A percentile compares a stretch with the other conserved stretches of the same genome.
Conservation (phyloP, 345 rosid species). For the Euphorbia peplus region DNA sequence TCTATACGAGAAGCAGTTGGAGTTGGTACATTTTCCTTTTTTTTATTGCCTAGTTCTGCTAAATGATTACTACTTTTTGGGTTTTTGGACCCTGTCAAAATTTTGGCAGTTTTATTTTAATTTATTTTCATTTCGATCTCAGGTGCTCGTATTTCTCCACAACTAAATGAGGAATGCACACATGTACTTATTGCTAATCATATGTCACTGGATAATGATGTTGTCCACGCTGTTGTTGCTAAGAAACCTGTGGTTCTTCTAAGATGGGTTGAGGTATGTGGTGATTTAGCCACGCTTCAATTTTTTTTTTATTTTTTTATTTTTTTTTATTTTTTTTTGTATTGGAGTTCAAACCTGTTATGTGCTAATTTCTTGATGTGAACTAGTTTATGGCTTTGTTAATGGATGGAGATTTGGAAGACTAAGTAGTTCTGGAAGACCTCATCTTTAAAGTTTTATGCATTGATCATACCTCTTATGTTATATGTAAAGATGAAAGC, state of each 20-base stretch:
- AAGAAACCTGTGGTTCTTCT: conserved; percentile 49
- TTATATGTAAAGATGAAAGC: background rate
- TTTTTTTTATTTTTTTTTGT: too few species aligned
- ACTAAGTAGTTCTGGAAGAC: background rate
- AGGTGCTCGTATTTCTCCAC: conserved; percentile 58
- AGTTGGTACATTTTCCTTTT: background rate
- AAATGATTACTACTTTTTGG: background rate
- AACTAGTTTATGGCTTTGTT: background rate
- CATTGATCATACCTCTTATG: background rate
- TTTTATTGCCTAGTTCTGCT: background rate
- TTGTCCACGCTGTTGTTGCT: conserved; percentile 59
- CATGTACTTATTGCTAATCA: conserved; percentile 60
- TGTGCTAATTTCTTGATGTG: background rate
- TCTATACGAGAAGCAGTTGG: background rate
- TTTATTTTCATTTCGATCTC: background rate
- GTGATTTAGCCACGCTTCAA: background rate
- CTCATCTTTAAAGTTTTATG: background rate
- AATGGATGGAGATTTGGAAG: conserved; percentile 1
- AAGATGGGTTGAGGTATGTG: conserved; percentile 70
- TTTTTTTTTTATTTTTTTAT: too few species aligned
- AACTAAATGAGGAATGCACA: conserved; percentile 60
- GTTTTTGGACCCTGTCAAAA: background rate
- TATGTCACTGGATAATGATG: conserved; percentile 45
- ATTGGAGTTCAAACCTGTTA: conserved; percentile 2
- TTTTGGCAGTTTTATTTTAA: background rate